Evolutionary conservation across 768 basidiomycete species (phyloP), one percentile per base, ranked within the genome.

Genomic region (Lentinula guzmanii): DNA sequence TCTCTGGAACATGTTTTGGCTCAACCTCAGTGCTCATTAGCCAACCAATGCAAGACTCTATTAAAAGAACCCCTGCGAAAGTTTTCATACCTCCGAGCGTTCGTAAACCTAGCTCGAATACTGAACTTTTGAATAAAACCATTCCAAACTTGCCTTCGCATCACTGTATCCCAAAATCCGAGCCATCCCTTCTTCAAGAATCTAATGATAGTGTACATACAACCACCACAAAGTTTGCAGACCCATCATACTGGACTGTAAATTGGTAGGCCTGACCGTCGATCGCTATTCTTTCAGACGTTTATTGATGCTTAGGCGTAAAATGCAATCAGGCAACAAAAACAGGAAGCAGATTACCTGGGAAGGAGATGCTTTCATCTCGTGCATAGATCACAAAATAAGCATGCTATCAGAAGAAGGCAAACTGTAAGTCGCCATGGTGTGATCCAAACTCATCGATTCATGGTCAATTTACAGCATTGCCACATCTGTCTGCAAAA

Each of bases 321-420:
- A 87, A 66, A 82, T 78, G 11, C 39, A 37, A 15, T 74, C 82
- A 57, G 83, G 86, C 67, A 74, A 73, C 4, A 90, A 81, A 76
- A 94, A 94, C 4, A 90, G 80, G 76, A 94, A 94, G 72, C 83
- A 92, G 66, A 90, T 90, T 69, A 90, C 86, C 0, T 95, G 94
- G 93, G 92, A 94, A 61, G 91, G 87, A 2, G 91, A 87, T 63
- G 86, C 80, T 7, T 89, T 81, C 71, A 76, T 89, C 28, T 82
- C 83, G 34, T 75, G 78, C 41, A 69, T 72, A 37, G 78, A 75
- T 21, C 78, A 78, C 11, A 82, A 81, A 62, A 68, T 90, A 21
- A 80, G 78, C 1, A 81, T 91, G 76, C 72, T 90, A 43, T 83
- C 86, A 3, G 88, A 90, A 67, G 80, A 82, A 59, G 91, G 91